Evolutionary conservation across 106 monocot genomes (phyloP), one percentile per base, ranked within the genome.

Genomic region (Platanthera guangdongensis): DNA sequence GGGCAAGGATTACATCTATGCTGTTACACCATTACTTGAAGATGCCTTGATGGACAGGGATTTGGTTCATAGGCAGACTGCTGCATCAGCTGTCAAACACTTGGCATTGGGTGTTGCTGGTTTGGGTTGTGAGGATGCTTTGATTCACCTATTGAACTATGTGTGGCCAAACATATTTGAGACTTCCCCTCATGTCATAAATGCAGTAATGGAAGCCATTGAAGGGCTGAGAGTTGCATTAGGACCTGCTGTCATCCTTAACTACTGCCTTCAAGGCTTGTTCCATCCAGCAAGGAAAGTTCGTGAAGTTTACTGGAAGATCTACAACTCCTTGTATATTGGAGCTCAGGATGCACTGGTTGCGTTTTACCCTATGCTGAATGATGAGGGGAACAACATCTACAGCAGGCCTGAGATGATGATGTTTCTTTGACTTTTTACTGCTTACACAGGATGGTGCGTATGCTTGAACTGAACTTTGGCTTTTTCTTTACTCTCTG

Each of bases 171-270:
- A 95, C 80, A 92, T 95, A 51, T 95, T 95, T 77, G 95, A 95
- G 79, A 95, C 95, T 0, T 92, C 92, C 39, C 95, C 95, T 12
- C 95, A 95, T 75, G 95, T 95, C 62, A 95, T 39, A 78, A 97
- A 97, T 88, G 97, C 97, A 74, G 97, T 97, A 7, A 94, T 94
- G 93, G 97, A 97, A 79, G 97, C 97, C 6, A 92, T 97, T 63
- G 97, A 97, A 78, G 97, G 97, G 50, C 94, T 97, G 97, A 87
- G 97, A 52, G 97, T 97, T 50, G 97, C 97, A 1, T 72, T 97
- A 46, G 97, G 97, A 64, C 78, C 97, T 30, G 89, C 97, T 72
- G 89, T 86, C 11, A 77, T 97, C 73, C 76, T 97, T 22, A 97
- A 97, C 71, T 97, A 97, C 70, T 97, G 97, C 71, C 91, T 97